A percentile compares a stretch with the other conserved stretches of the same genome.
Evolutionary conservation across 2,329 filamentous ascomycete species (phyloP).

Genomic region (Drechslera avenae): DNA sequence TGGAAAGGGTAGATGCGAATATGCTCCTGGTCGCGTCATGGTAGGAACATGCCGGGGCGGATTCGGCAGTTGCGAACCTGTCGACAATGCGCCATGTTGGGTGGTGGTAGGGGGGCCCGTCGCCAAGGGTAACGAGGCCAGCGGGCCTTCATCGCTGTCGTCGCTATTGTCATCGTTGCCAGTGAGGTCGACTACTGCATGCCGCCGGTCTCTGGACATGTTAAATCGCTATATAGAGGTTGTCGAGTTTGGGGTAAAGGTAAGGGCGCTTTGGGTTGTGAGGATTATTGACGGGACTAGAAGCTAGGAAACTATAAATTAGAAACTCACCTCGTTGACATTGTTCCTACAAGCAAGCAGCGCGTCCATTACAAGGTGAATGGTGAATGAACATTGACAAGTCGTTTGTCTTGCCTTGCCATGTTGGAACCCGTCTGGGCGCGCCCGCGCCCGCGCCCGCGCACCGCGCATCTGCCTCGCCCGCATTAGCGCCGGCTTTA

Average conservation of each 20-base stretch:
- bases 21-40: background rate
- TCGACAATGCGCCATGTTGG: too few relatives aligned
- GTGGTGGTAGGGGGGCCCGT: background rate
- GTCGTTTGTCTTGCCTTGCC: too few relatives aligned
- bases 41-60: constrained; percentile 6
- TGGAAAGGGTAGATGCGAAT: background rate
- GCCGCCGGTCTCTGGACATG: constrained; percentile 23
- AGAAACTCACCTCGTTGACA: constrained; percentile 28
- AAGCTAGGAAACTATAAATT: background rate
- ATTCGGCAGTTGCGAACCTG: too few relatives aligned
- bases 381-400: constrained; percentile 18
- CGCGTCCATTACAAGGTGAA: constrained; percentile 30
- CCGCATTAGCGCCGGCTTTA: constrained; percentile 5
- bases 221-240: constrained; percentile 13
- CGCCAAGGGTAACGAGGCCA: background rate
- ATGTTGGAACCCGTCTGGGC: too few relatives aligned
- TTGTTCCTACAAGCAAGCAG: constrained; percentile 8
- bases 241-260: background rate
- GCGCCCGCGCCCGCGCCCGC: too few relatives aligned
- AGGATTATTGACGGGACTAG: background rate
- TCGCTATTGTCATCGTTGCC: constrained; percentile 26
- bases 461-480: constrained; percentile 6
- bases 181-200: constrained; percentile 31
- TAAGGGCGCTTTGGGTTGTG: background rate
- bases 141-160: background rate